Conservation (phyloP, 2,329 filamentous ascomycete genomes). For the Fusarium continuum region DNA sequence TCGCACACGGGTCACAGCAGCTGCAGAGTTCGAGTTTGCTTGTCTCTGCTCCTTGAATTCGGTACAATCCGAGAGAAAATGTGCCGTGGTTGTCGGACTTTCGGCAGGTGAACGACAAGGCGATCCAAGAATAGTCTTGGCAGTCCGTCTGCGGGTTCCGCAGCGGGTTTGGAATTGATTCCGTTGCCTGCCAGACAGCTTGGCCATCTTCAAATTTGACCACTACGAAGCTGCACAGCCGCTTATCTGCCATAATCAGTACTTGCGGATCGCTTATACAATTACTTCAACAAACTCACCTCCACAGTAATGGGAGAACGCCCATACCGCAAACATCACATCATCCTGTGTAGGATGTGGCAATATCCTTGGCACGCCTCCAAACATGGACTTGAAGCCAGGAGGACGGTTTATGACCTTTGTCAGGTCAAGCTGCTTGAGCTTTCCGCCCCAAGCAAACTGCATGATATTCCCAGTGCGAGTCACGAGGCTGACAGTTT, state of each 20-base stretch:
- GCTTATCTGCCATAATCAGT: constrained; percentile 5
- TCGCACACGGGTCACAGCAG: constrained; percentile 4
- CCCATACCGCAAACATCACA: constrained; percentile 30
- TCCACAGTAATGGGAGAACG: neutral
- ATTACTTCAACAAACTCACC: neutral
- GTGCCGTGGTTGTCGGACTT: constrained; percentile 31
- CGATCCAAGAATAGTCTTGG: neutral
- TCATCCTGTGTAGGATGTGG: constrained; percentile 33
- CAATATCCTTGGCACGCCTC: constrained; percentile 33
- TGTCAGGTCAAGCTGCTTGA: constrained; percentile 24
- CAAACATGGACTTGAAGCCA: neutral
- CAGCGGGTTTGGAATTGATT: constrained; percentile 25
- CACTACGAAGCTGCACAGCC: constrained; percentile 9
- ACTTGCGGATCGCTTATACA: too few relatives aligned
- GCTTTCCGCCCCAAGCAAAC: constrained; percentile 36
- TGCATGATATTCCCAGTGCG: constrained; percentile 30
- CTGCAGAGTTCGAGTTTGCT: neutral
- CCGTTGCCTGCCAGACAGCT: neutral
- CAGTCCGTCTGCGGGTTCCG: neutral
- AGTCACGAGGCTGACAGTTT: constrained; percentile 35
- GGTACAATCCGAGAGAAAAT: constrained; percentile 26
- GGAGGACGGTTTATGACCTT: neutral
- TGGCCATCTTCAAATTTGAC: constrained; percentile 20
- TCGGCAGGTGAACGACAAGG: neutral
- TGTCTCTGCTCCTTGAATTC: neutral